These are phyloP conservation scores for Penicillium sp. DNA, from an alignment of 2,329 filamentous ascomycete genomes.

Conservation along the genomic window DNA sequence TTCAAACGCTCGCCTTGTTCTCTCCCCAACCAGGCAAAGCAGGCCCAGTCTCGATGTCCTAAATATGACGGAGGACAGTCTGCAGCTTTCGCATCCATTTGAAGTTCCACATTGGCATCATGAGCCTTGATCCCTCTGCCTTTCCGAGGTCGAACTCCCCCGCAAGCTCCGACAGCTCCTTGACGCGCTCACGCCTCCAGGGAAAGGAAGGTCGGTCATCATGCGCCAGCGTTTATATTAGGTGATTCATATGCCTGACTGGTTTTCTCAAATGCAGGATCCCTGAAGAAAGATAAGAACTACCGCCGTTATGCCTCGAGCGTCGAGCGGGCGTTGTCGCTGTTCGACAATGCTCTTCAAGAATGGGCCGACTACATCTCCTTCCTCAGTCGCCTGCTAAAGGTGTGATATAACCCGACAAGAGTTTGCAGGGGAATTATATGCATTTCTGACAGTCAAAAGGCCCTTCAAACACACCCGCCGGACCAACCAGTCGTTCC, in stretches of 20 bases:
- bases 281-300: slow-evolving; percentile 62
- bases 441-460: not conserved
- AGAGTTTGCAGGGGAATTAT: no score
- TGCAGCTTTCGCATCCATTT: slow-evolving; percentile 24
- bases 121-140: slow-evolving; percentile 48
- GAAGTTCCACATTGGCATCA: slow-evolving; percentile 39
- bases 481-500: slow-evolving; percentile 73
- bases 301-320: slow-evolving; percentile 88
- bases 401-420: slow-evolving; percentile 63
- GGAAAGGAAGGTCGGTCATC: slow-evolving; percentile 71
- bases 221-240: not conserved
- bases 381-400: slow-evolving; percentile 86
- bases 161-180: slow-evolving; percentile 82
- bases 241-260: not conserved
- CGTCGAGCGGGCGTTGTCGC: slow-evolving; percentile 81
- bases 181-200: slow-evolving; percentile 77
- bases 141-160: slow-evolving; percentile 64
- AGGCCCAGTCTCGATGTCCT: slow-evolving; percentile 30
- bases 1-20: slow-evolving; percentile 20
- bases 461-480: slow-evolving; percentile 89
- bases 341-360: slow-evolving; percentile 91
- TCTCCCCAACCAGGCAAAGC: slow-evolving; percentile 6
- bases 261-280: slow-evolving; percentile 29
- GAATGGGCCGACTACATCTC: slow-evolving; percentile 99
- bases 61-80: slow-evolving; percentile 41